Percentiles rank a stretch among this genome's conserved stretches.
These are phyloP conservation scores for Asclepias syriaca DNA, from an alignment of 257 asterid species.

Conservation along the genomic window DNA sequence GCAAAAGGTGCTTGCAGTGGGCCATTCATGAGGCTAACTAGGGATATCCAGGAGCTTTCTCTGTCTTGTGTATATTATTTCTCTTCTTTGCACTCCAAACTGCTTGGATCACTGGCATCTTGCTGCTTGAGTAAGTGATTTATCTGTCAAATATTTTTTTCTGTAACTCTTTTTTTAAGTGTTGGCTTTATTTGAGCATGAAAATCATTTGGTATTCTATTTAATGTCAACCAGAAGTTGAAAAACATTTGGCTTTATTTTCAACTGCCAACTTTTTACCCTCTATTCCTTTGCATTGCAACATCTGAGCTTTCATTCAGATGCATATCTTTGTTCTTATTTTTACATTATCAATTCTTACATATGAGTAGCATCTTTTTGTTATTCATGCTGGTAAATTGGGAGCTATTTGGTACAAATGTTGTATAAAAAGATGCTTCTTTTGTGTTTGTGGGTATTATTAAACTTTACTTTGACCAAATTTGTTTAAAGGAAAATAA, in stretches of 20 bases:
- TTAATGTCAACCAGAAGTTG: not conserved
- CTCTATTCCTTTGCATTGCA: not conserved
- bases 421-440: too few relatives aligned
- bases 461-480: too few relatives aligned
- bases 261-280: too few relatives aligned
- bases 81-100: constrained; percentile 47
- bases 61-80: constrained; percentile 73
- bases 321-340: not conserved
- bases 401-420: too few relatives aligned
- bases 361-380: not conserved
- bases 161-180: not conserved
- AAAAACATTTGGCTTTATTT: too few relatives aligned
- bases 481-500: too few relatives aligned
- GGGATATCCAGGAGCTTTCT: constrained; percentile 79
- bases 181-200: constrained; percentile 2
- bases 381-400: not conserved
- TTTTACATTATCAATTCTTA: not conserved
- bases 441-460: too few relatives aligned
- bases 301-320: not conserved
- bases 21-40: constrained; percentile 69
- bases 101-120: constrained; percentile 67
- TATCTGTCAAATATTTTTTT: not conserved
- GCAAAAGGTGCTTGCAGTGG: constrained; percentile 46
- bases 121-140: constrained; percentile 83
- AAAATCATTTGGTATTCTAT: not conserved